phyloP scores from a whole-genome alignment of 78 protist species.

The Planoprotostelium fungivorum region DNA sequence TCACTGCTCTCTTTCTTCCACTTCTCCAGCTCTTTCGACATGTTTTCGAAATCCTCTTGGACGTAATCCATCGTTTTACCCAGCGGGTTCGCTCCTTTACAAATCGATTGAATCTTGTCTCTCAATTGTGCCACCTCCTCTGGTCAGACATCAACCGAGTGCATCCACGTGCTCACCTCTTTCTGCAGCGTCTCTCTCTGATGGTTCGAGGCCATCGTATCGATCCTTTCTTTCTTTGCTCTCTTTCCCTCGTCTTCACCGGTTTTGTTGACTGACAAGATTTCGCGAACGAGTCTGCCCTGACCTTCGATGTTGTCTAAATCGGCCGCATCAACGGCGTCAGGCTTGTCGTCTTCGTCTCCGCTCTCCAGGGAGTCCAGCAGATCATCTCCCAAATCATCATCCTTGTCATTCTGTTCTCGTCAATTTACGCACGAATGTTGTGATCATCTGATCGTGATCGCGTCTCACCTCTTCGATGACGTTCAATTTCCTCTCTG shows the following conservation, averaged over 20 bases:
- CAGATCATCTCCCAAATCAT: background rate
- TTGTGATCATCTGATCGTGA: no score
- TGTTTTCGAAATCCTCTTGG: constrained; percentile 27
- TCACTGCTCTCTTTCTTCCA: constrained; percentile 3
- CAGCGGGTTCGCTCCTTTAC: constrained; percentile 50
- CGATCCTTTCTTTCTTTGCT: background rate
- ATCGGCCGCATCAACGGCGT: background rate
- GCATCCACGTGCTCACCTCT: background rate
- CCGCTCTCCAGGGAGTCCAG: background rate
- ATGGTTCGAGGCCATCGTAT: background rate
- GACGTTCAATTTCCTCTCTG: background rate
- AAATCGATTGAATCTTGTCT: constrained; percentile 15
- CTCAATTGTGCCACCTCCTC: background rate
- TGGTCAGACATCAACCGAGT: no score
- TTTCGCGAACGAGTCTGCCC: background rate
- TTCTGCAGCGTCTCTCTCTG: background rate
- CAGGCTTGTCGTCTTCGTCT: background rate
- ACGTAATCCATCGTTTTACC: constrained; percentile 47
- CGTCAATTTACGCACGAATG: background rate
- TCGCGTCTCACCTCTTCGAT: background rate
- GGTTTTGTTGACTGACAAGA: background rate
- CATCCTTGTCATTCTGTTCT: background rate
- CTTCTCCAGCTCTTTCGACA: constrained; percentile 9
- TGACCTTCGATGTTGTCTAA: background rate
- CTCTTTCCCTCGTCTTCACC: background rate